Conservation (phyloP, 2,329 filamentous ascomycete genomes). For the Trematosphaeria pertusa region DNA sequence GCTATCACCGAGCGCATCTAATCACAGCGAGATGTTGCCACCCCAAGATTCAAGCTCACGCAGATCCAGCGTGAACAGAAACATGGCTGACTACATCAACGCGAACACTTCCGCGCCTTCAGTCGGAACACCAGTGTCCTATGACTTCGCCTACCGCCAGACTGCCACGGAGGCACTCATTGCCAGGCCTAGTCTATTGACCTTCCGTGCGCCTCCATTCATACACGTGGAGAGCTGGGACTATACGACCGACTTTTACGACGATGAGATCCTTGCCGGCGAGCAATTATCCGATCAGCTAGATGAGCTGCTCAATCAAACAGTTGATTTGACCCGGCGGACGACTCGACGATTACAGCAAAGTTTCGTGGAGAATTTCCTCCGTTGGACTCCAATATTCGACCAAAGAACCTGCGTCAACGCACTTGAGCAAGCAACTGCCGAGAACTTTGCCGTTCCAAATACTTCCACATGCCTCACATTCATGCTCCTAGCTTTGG, state of each 20-base stretch:
- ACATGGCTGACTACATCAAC: slow-evolving; percentile 18
- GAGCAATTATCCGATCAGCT: slow-evolving; percentile 32
- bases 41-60: slow-evolving; percentile 16
- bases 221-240: slow-evolving; percentile 37
- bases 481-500: slow-evolving; percentile 30
- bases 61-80: slow-evolving; percentile 26
- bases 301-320: slow-evolving; percentile 19
- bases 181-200: slow-evolving; percentile 30
- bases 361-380: slow-evolving; percentile 35
- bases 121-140: slow-evolving; percentile 20
- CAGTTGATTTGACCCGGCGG: slow-evolving; percentile 25
- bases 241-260: slow-evolving; percentile 36
- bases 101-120: slow-evolving; percentile 17
- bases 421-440: slow-evolving; percentile 24
- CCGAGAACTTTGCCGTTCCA: slow-evolving; percentile 13
- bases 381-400: slow-evolving; percentile 37
- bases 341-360: slow-evolving; percentile 32
- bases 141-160: slow-evolving; percentile 36
- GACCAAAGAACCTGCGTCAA: slow-evolving; percentile 27
- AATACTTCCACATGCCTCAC: slow-evolving; percentile 28
- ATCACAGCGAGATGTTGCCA: slow-evolving; percentile 19
- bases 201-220: slow-evolving; percentile 29
- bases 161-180: slow-evolving; percentile 32
- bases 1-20: slow-evolving; percentile 23
- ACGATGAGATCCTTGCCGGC: slow-evolving; percentile 33